Percentiles rank a stretch among this genome's conserved stretches.
Conservation (phyloP, 768 basidiomycete genomes). For the Mycena metata region DNA sequence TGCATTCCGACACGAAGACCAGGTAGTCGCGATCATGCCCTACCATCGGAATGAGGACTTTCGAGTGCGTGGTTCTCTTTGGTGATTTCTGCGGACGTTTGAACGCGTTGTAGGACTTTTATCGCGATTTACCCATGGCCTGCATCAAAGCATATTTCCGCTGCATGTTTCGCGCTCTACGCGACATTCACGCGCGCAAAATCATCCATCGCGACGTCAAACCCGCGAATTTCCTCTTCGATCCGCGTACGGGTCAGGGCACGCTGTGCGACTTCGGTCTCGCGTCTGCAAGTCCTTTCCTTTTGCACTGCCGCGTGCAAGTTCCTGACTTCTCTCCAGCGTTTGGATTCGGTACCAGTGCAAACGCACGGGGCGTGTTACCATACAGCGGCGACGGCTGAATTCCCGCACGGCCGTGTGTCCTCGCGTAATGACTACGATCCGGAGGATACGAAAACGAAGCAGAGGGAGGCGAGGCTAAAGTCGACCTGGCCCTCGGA, state of each 20-base stretch:
- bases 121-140: constrained; percentile 75
- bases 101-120: constrained; percentile 73
- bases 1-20: constrained; percentile 91
- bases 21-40: constrained; percentile 95
- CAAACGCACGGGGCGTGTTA: constrained; percentile 73
- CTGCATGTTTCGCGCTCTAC: constrained; percentile 90
- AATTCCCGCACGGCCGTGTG: constrained; percentile 79
- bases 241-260: constrained; percentile 85
- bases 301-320: background rate
- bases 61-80: constrained; percentile 69
- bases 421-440: constrained; percentile 59
- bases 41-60: constrained; percentile 95
- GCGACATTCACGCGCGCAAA: constrained; percentile 86
- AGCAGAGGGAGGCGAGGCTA: constrained; percentile 71
- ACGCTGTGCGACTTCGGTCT: constrained; percentile 96
- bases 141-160: constrained; percentile 90
- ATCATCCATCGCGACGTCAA: constrained; percentile 98
- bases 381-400: constrained; percentile 75
- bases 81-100: background rate
- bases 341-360: constrained; percentile 61
- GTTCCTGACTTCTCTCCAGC: constrained; percentile 51
- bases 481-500: constrained; percentile 70
- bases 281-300: constrained; percentile 74
- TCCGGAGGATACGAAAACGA: constrained; percentile 63
- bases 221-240: constrained; percentile 96